Conservation (phyloP, 352 stramenopile species). For the Globisporangium abappressorium region DNA sequence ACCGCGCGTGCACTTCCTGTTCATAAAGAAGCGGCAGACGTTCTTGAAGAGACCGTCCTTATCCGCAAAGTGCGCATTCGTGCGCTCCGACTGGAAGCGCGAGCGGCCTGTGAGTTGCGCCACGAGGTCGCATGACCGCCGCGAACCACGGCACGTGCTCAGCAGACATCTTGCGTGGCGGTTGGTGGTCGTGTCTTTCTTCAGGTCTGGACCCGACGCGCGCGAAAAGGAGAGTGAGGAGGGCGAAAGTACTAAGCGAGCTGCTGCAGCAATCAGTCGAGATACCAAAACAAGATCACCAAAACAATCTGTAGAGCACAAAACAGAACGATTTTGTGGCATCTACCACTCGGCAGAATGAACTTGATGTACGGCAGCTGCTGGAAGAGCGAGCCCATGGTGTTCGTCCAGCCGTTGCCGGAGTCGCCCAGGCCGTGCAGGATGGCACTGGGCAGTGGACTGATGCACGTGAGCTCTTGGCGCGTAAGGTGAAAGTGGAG, state of each 20-base stretch:
- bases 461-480: background rate
- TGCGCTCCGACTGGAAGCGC: constrained; percentile 27
- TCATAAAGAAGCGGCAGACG: too few relatives aligned
- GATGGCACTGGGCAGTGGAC: background rate
- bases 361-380: too few relatives aligned
- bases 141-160: constrained; percentile 30
- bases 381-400: too few relatives aligned
- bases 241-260: background rate
- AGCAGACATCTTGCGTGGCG: constrained; percentile 14
- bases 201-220: background rate
- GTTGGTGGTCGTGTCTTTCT: background rate
- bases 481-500: background rate
- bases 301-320: too few relatives aligned
- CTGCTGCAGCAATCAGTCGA: too few relatives aligned
- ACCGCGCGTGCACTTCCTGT: constrained; percentile 25
- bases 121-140: constrained; percentile 30
- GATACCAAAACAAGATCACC: too few relatives aligned
- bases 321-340: too few relatives aligned
- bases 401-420: too few relatives aligned
- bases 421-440: too few relatives aligned
- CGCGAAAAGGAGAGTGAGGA: constrained; percentile 6
- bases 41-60: too few relatives aligned
- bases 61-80: background rate
- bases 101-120: constrained; percentile 27
- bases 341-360: too few relatives aligned